These are phyloP conservation scores for Yamadazyma mexicana DNA, from an alignment of 1,139 yeast species.

Conservation along the genomic window DNA sequence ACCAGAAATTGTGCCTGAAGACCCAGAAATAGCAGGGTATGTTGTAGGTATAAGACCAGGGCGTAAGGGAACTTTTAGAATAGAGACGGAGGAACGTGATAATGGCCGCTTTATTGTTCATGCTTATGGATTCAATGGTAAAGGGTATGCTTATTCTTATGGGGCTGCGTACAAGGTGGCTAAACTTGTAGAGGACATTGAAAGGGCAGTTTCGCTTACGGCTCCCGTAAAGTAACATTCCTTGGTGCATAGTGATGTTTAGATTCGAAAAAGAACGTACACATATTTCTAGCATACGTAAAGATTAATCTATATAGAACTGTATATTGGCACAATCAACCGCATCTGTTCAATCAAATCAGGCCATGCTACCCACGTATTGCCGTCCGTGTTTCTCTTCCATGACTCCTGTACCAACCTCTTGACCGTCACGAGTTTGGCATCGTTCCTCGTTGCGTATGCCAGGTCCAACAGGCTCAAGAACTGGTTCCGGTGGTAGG, in stretches of 20 bases:
- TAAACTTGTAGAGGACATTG: neutral
- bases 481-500: neutral
- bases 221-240: too few relatives aligned
- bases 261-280: too few relatives aligned
- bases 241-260: too few relatives aligned
- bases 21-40: neutral
- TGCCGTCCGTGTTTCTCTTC: neutral
- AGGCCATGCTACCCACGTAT: constrained; percentile 2
- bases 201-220: neutral
- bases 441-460: neutral
- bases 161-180: constrained; percentile 1
- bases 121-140: constrained; percentile 1
- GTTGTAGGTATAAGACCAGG: neutral
- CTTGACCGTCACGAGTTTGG: neutral
- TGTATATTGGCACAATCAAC: constrained; percentile 1
- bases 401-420: neutral
- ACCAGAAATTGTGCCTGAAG: neutral
- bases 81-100: neutral
- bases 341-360: neutral
- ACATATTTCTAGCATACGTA: too few relatives aligned
- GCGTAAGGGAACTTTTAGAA: neutral
- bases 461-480: neutral
- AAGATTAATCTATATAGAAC: neutral
- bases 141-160: constrained; percentile 1
- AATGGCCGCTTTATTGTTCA: neutral